Conservation (phyloP, 1,284 basidiomycete species). For the Heterobasidion occidentale region DNA sequence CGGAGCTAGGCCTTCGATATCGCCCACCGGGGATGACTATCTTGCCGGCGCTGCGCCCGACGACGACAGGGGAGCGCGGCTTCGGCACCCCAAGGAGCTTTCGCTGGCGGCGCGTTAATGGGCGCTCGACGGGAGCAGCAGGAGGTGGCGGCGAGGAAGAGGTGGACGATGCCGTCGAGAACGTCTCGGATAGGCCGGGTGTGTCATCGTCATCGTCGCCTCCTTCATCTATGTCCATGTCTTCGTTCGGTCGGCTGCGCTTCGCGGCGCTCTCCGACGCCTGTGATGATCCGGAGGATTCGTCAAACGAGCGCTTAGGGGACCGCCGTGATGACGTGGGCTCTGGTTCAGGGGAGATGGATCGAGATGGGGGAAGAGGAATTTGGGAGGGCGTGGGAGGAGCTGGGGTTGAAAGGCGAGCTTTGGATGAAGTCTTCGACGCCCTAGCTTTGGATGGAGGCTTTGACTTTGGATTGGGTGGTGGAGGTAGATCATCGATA, state of each 20-base stretch:
- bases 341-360: constrained; percentile 19
- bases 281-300: constrained; percentile 37
- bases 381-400: constrained; percentile 16
- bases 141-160: constrained; percentile 30
- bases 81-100: constrained; percentile 63
- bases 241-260: constrained; percentile 19
- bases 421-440: not conserved
- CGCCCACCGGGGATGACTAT: constrained; percentile 53
- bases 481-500: constrained; percentile 10
- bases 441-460: constrained; percentile 20
- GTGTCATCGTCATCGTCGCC: constrained; percentile 31
- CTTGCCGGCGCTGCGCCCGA: constrained; percentile 28
- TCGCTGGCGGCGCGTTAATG: constrained; percentile 56
- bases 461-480: constrained; percentile 16
- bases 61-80: constrained; percentile 10
- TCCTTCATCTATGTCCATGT: constrained; percentile 23
- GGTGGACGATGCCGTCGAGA: constrained; percentile 28
- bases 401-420: constrained; percentile 5
- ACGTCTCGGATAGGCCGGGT: constrained; percentile 21
- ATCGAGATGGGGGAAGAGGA: constrained; percentile 35
- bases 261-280: constrained; percentile 37
- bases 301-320: constrained; percentile 65
- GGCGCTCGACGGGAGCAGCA: constrained; percentile 21
- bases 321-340: constrained; percentile 27
- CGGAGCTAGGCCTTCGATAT: constrained; percentile 24